Base-by-base conservation (phyloP, 2,329 filamentous ascomycete species). In the Penicillium italicum region DNA sequence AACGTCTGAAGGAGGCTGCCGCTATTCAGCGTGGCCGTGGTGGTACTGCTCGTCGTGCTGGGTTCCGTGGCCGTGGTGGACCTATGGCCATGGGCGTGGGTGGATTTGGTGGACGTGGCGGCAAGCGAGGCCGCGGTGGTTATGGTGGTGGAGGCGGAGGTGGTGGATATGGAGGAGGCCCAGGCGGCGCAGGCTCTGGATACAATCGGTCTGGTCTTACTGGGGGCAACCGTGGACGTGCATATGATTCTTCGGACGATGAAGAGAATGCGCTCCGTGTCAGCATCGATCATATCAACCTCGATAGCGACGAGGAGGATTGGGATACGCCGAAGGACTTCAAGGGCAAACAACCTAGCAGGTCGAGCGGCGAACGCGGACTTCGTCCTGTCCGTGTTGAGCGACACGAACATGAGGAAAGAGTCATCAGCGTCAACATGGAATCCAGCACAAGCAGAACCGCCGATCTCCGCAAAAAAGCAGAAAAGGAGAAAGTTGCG, bases 201-300 rank as follows among this genome's bases (percentile, higher is more conserved):
- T 66, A 64, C 24, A 60, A 56, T 43, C 61, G 60, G 43, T 72
- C 68, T 51, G 62, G 64, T 28, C 60, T 69, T 38, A 70, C 66
- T 43, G 56, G 63, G 18, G 62, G 58, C 8, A 62, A 60, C 42
- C 60, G 58, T 14, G 57, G 51, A 28, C 63, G 49, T 6, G 56
- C 62, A 49, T 61, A 66, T n/a, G 67, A 72, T 57, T 63, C 68
- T 36, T 76, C 72, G 28, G 73, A 65, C 38, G 80, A 83, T 52
- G 81, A 80, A 46, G 71, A 70, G 30, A 69, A 73, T 24, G 77
- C 72, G 24, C 73, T 76, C 38, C 75, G 79, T 50, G 72, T 79
- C 50, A 79, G 83, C 58, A 82, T 87, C 53, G 83, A 86, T 60
- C 69, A 77, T n/a, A 80, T 85, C 58, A 79, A 79, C 59, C 66